Conservation (phyloP, 116 monocot genomes). For the Papilionanthe hybrid region DNA sequence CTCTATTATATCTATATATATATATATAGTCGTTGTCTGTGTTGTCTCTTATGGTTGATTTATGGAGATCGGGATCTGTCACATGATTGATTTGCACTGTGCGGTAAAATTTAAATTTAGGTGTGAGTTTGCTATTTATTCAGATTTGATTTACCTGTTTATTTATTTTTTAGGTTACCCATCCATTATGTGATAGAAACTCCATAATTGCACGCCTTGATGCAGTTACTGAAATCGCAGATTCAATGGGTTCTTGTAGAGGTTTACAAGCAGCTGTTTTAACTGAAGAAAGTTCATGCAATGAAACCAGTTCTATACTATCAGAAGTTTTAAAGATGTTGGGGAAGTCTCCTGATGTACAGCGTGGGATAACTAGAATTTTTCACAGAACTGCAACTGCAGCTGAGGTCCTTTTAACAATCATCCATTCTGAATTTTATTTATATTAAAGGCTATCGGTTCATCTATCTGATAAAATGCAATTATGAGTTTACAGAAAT, state of each 20-base stretch:
- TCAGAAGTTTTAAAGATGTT: constrained; percentile 63
- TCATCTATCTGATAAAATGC: not conserved
- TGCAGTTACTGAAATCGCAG: constrained; percentile 86
- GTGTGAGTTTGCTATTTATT: not conserved
- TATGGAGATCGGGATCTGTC: no score
- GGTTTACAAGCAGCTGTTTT: constrained; percentile 22
- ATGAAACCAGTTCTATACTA: constrained; percentile 40
- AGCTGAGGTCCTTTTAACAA: constrained; percentile 46
- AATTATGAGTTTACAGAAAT: not conserved
- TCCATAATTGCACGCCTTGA: constrained; percentile 84
- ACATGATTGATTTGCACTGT: no score
- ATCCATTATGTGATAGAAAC: constrained; percentile 77
- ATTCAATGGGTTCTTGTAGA: constrained; percentile 58
- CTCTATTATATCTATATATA: no score
- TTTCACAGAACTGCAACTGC: constrained; percentile 75
- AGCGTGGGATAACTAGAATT: constrained; percentile 92
- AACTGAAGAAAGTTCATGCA: constrained; percentile 15
- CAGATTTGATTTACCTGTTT: not conserved
- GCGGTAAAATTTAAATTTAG: not conserved
- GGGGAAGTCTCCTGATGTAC: constrained; percentile 69
- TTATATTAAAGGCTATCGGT: not conserved
- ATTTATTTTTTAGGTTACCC: constrained; percentile 60
- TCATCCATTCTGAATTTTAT: constrained; percentile 1
- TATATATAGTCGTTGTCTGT: no score
- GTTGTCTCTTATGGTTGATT: no score